These are phyloP conservation scores for Suillus plorans DNA, from an alignment of 768 basidiomycete species.

Conservation along the genomic window DNA sequence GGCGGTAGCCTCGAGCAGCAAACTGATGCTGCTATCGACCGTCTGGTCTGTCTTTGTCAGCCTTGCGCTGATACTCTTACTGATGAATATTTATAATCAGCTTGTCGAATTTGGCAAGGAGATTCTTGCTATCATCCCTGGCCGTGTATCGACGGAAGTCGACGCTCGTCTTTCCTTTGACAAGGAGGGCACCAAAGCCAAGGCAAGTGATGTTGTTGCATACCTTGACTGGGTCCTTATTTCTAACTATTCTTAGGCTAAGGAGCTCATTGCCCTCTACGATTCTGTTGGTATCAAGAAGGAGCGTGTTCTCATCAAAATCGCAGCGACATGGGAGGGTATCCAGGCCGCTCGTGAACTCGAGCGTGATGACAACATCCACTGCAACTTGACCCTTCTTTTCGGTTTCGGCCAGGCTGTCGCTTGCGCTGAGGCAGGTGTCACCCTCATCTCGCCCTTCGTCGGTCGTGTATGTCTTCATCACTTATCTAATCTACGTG, in stretches of 20 bases:
- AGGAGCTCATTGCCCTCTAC: slow-evolving; percentile 91
- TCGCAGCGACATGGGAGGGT: slow-evolving; percentile 99
- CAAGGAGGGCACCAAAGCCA: slow-evolving; percentile 87
- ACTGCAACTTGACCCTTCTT: slow-evolving; percentile 98
- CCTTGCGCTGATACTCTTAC: neutral
- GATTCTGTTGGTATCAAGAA: slow-evolving; percentile 90
- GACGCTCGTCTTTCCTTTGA: slow-evolving; percentile 98
- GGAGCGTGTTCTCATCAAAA: slow-evolving; percentile 98
- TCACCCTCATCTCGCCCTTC: slow-evolving; percentile 98
- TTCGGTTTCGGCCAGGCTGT: slow-evolving; percentile 99
- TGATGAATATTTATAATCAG: slow-evolving; percentile 37
- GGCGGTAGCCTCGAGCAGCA: slow-evolving; percentile 76
- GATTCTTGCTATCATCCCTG: slow-evolving; percentile 94
- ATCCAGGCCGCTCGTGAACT: slow-evolving; percentile 98
- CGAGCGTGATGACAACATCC: slow-evolving; percentile 89
- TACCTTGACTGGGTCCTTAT: neutral
- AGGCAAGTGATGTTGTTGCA: slow-evolving; percentile 43
- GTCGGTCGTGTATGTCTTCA: slow-evolving; percentile 82
- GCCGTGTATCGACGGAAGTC: slow-evolving; percentile 98
- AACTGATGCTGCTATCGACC: slow-evolving; percentile 79
- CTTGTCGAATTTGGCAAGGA: slow-evolving; percentile 97
- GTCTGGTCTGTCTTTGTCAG: slow-evolving; percentile 60
- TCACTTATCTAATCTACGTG: slow-evolving; percentile 13
- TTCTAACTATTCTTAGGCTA: slow-evolving; percentile 45
- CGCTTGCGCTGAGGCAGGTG: slow-evolving; percentile 96